Evolutionary conservation across 345 rosid species (phyloP).

Genomic region (thale cress (Arabidopsis thaliana)): DNA sequence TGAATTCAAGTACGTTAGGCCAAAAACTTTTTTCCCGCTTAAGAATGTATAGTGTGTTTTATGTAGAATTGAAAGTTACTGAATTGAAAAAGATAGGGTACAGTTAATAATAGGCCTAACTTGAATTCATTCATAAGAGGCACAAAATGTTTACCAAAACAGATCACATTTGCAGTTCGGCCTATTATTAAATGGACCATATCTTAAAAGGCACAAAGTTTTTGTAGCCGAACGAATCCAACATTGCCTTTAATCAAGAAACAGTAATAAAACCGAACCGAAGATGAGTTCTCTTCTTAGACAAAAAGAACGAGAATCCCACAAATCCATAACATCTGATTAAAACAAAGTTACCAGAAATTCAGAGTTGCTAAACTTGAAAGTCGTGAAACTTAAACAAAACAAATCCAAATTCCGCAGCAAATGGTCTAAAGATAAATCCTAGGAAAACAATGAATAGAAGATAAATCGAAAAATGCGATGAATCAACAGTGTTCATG

Average conservation of each 20-base stretch:
- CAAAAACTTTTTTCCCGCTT: too few species aligned
- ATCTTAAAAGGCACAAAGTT: background rate
- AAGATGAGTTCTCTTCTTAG: background rate
- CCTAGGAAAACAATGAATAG: background rate
- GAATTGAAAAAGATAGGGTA: too few species aligned
- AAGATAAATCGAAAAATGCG: background rate
- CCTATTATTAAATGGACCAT: background rate
- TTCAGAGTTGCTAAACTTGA: background rate
- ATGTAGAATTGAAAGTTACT: too few species aligned
- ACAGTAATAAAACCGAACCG: background rate
- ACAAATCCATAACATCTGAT: background rate
- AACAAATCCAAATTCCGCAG: background rate
- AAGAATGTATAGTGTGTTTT: too few species aligned
- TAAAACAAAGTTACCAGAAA: background rate
- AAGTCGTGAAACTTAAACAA: background rate
- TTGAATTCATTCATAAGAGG: too few species aligned
- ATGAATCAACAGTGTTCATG: background rate
- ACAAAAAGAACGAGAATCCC: background rate
- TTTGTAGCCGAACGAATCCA: background rate
- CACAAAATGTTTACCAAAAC: background rate
- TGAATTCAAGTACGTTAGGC: too few species aligned
- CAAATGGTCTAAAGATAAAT: background rate
- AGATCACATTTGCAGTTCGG: background rate
- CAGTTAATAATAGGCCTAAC: too few species aligned
- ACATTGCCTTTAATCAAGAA: background rate